Percentiles rank a stretch among this genome's conserved stretches.
Evolutionary conservation across 805 yeast species (phyloP).

Genomic region (Starmerella vaccinii): DNA sequence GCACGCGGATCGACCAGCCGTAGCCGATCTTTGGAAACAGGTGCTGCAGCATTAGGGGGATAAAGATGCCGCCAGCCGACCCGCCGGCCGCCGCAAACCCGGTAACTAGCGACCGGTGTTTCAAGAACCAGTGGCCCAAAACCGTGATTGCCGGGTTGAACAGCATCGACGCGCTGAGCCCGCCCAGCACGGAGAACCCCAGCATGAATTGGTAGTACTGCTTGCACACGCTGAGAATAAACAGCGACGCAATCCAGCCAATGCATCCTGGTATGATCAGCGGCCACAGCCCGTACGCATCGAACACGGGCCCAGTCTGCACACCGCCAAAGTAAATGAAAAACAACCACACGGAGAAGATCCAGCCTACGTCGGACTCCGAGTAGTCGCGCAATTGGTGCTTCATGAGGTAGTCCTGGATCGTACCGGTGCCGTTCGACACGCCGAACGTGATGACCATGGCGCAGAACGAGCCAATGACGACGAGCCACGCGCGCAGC

Average conservation of each 20-base stretch:
- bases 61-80: slow-evolving; percentile 52
- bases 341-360: slow-evolving; percentile 41
- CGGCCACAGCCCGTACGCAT: slow-evolving; percentile 42
- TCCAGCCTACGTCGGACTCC: slow-evolving; percentile 55
- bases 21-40: slow-evolving; percentile 43
- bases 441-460: slow-evolving; percentile 51
- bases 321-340: slow-evolving; percentile 38
- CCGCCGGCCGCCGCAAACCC: slow-evolving; percentile 60
- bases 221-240: slow-evolving; percentile 43
- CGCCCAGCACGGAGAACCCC: slow-evolving; percentile 45
- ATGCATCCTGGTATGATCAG: slow-evolving; percentile 40
- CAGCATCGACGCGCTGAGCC: slow-evolving; percentile 36
- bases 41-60: slow-evolving; percentile 45
- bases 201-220: slow-evolving; percentile 51
- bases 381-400: slow-evolving; percentile 41
- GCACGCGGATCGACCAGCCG: slow-evolving; percentile 49
- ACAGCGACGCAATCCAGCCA: slow-evolving; percentile 40
- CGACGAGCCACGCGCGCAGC: slow-evolving; percentile 43
- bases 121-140: slow-evolving; percentile 52
- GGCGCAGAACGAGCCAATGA: slow-evolving; percentile 50
- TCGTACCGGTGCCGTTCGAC: slow-evolving; percentile 55
- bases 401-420: slow-evolving; percentile 50
- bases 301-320: slow-evolving; percentile 47
- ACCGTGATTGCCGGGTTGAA: slow-evolving; percentile 48
- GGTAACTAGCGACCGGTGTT: slow-evolving; percentile 47